phyloP scores from a whole-genome alignment of 768 basidiomycete genomes.

The Tulasnella sp. region DNA sequence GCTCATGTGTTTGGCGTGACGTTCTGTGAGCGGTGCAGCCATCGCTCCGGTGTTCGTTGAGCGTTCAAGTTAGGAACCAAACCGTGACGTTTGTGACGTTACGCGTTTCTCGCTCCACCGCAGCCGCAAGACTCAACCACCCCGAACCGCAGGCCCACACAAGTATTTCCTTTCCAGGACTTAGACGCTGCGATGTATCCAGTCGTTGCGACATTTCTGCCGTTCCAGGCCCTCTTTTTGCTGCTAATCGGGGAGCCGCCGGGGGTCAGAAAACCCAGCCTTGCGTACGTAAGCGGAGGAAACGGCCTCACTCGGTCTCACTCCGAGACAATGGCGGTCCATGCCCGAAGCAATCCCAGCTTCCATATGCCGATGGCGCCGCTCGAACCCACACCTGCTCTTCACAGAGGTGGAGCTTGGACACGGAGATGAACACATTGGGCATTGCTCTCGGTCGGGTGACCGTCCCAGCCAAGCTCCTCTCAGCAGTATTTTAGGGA shows the following conservation, averaged over 20 bases:
- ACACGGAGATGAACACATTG: background rate
- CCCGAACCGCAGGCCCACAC: background rate
- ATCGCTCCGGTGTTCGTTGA: background rate
- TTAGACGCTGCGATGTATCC: background rate
- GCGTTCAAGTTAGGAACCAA: background rate
- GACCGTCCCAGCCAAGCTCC: background rate
- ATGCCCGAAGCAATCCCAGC: background rate
- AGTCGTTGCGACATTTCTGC: background rate
- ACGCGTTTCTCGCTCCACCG: no score
- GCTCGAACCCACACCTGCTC: background rate
- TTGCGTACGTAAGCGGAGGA: background rate
- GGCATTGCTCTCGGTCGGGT: background rate
- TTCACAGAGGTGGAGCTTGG: background rate
- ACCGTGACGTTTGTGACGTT: background rate
- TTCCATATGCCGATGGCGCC: background rate
- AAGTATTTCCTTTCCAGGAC: background rate
- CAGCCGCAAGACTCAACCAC: background rate
- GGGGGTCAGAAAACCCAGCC: background rate
- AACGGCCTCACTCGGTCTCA: background rate
- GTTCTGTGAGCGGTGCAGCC: background rate
- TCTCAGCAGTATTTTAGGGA: background rate
- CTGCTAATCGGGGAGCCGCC: background rate
- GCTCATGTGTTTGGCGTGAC: background rate
- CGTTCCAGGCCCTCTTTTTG: background rate
- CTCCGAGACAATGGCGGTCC: background rate